Evolutionary conservation across 805 yeast species (phyloP), one percentile per base, ranked within the genome.

Genomic region (Starmerella kuoi): DNA sequence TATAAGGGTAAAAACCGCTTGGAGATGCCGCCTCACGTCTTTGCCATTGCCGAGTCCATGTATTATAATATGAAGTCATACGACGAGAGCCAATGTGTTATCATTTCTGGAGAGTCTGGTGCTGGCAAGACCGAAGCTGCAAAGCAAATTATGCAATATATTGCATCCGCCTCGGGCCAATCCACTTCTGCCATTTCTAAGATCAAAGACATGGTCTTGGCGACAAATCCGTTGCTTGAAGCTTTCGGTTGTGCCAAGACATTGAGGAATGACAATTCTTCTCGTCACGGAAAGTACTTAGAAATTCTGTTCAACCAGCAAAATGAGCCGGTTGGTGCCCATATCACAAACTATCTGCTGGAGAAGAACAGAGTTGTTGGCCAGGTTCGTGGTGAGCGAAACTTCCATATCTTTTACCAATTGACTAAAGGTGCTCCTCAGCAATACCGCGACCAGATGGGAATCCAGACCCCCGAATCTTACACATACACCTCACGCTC

Each of bases 111-210:
- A 44, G 97, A 88, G 61, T 83, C 95, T 1, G 97, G 97, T 48
- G 97, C 97, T 4, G 97, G 97, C 38, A 88, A 88, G 59, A 88
- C 97, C 4, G 97, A 88, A 64, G 96, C 96, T 19, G 96, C 97
- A 32, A 88, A 88, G 67, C 76, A 93, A 60, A 87, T 88, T 62
- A 88, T 88, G 97, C 96, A 88, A 63, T 88, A 88, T 60, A 80
- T 88, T 53, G 62, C 96, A 28, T 76, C 87, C 20, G 94, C 86
- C 3, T 78, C 91, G 2, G 93, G 87, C 11, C 70, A 76, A 14
- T 60, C 69, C 6, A 63, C 76, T 6, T 69, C 80, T 18, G 71
- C 80, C 25, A 88, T 91, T 55, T 76, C 81, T 48, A 77, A 76
- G 56, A 87, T 88, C 62, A 91, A 87, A 61, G 96, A 91, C 57